Conservation (phyloP, 2,329 filamentous ascomycete genomes). For the Pseudocercospora crystallina region DNA sequence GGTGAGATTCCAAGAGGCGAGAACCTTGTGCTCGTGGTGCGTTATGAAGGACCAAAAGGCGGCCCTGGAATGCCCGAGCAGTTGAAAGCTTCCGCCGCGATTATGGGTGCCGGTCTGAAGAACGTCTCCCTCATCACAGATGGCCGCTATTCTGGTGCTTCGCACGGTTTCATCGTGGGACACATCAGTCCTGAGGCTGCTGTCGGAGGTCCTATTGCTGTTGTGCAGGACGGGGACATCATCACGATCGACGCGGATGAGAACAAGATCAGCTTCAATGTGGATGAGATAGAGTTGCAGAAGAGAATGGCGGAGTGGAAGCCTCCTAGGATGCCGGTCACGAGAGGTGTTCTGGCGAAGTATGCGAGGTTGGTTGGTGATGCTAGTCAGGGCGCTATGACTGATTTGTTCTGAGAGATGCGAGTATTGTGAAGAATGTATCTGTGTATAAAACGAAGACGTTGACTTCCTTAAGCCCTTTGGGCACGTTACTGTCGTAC, state of each 20-base stretch:
- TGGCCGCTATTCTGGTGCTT: constrained; percentile 83
- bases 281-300: constrained; percentile 70
- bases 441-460: no score
- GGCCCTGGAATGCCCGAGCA: constrained; percentile 97
- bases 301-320: constrained; percentile 66
- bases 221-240: constrained; percentile 76
- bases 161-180: constrained; percentile 89
- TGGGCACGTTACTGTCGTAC: no score
- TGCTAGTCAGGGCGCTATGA: constrained; percentile 88
- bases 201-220: constrained; percentile 81
- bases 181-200: constrained; percentile 91
- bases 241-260: constrained; percentile 83
- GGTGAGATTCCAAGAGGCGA: constrained; percentile 72
- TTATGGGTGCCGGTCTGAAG: constrained; percentile 86
- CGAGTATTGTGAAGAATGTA: background rate
- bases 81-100: constrained; percentile 79
- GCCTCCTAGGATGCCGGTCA: constrained; percentile 69
- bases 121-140: constrained; percentile 93
- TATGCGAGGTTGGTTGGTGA: constrained; percentile 86
- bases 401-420: constrained; percentile 61
- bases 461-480: no score
- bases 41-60: constrained; percentile 91
- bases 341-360: constrained; percentile 82
- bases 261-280: constrained; percentile 70
- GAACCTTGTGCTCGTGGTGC: constrained; percentile 84